These are phyloP conservation scores for Stipa capillata DNA, from an alignment of 176 grass and related monocot species.

Conservation along the genomic window DNA sequence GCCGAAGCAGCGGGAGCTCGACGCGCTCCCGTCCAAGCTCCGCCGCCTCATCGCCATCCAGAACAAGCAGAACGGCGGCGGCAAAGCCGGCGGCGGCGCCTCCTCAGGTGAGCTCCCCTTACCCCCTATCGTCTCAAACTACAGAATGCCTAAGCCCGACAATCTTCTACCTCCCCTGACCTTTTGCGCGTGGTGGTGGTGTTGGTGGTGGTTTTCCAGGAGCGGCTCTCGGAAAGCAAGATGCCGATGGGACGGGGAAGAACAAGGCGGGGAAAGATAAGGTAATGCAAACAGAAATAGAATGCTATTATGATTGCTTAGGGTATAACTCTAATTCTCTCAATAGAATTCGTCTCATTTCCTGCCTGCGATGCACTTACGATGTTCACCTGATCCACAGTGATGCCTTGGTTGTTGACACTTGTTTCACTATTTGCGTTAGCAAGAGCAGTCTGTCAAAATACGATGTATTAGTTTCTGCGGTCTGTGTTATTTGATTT, in stretches of 20 bases:
- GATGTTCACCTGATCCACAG: background rate
- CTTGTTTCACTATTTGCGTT: background rate
- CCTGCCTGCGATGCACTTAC: background rate
- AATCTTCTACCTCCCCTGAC: background rate
- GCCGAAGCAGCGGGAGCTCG: slow-evolving; percentile 70
- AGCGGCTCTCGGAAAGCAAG: background rate
- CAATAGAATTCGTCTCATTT: background rate
- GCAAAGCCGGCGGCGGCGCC: background rate
- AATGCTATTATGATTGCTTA: too few relatives aligned
- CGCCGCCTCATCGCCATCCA: slow-evolving; percentile 76
- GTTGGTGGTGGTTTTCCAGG: background rate
- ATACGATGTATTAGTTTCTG: background rate
- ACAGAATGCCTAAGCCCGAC: background rate
- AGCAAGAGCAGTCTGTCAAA: background rate
- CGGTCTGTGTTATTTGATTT: background rate
- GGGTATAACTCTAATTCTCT: too few relatives aligned
- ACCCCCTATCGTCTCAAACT: background rate
- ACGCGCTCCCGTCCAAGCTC: slow-evolving; percentile 78
- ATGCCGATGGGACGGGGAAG: background rate
- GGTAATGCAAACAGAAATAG: background rate
- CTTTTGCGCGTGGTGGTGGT: background rate
- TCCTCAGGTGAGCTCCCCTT: slow-evolving; percentile 8
- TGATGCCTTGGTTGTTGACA: background rate
- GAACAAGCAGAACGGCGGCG: slow-evolving; percentile 19
- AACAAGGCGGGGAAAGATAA: slow-evolving; percentile 7